Evolutionary conservation across 2,329 filamentous ascomycete species (phyloP), one percentile per base, ranked within the genome.

Genomic region (Monosporascus sp.): DNA sequence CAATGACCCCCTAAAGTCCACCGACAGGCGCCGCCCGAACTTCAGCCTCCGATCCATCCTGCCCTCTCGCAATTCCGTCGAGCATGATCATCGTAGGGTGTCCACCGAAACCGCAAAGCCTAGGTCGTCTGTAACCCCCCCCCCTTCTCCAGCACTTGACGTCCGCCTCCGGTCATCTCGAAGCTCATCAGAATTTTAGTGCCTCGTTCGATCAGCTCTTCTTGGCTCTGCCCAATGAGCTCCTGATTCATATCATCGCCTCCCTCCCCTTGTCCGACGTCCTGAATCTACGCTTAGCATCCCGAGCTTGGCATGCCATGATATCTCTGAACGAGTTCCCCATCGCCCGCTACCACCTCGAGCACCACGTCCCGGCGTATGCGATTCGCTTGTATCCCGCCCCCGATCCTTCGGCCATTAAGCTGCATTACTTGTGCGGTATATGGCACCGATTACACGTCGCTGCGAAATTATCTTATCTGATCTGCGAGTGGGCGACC

Each of bases 391-490:
- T 87, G 16, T 87, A 85, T 56, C 83, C 82, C 2, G 59, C 75
- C 2, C 72, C 74, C n/a, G 72, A 78, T 40, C 66, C 73, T 5
- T 63, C 70, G 19, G 68, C 75, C 19, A 70, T 82, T 50, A 84
- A 75, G 55, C 76, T 87, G 37, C 81, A 85, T 60, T 79, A 86
- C 56, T 68, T 87, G 0, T 86, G 83, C 61, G 78, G 82, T 20
- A 71, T 87, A 60, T 86, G 84, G 84, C 83, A 87, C 64, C 78
- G 84, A 19, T 68, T 87, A 2, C 82, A 86, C 61, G 82, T 86
- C 26, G 80, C 84, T 14, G 77, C 81, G 9, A 87, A 87, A 65
- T 67, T 87, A 16, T 78, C 84, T 0, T 78, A 76, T 53, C 70
- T 84, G 50, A 86, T 86, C 68, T 82, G 81, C 58, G 79, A 84